Conservation (phyloP, 768 basidiomycete species). For the Hysterangium stoloniferum region DNA sequence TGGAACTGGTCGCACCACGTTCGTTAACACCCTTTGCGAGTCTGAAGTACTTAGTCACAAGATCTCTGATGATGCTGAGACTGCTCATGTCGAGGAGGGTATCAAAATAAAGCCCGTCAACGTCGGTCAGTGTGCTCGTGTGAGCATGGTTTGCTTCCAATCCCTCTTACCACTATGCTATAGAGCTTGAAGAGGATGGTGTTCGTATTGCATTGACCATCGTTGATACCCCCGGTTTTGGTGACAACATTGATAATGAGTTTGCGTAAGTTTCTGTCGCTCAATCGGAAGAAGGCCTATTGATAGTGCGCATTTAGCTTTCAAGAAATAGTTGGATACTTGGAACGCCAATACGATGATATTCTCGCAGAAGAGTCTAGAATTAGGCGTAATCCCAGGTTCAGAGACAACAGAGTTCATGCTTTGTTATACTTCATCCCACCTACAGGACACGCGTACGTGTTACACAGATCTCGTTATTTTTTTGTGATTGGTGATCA, state of each 20-base stretch:
- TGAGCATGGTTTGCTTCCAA: neutral
- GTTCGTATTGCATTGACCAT: slow-evolving; percentile 97
- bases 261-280: slow-evolving; percentile 71
- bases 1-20: slow-evolving; percentile 95
- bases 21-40: slow-evolving; percentile 99
- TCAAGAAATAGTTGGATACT: slow-evolving; percentile 92
- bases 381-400: slow-evolving; percentile 98
- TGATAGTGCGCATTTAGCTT: slow-evolving; percentile 48
- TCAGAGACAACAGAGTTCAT: slow-evolving; percentile 96
- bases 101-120: slow-evolving; percentile 93
- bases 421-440: slow-evolving; percentile 97
- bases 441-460: slow-evolving; percentile 95
- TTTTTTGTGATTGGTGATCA: neutral
- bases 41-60: slow-evolving; percentile 87
- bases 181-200: slow-evolving; percentile 97
- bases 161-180: neutral
- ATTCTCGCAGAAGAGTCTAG: slow-evolving; percentile 97
- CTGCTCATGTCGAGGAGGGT: slow-evolving; percentile 90
- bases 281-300: slow-evolving; percentile 4
- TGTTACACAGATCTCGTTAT: slow-evolving; percentile 17
- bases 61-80: slow-evolving; percentile 72
- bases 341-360: slow-evolving; percentile 98
- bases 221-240: slow-evolving; percentile 98
- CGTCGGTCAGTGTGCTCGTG: slow-evolving; percentile 56
- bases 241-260: slow-evolving; percentile 98